Evolutionary conservation across 2,329 filamentous ascomycete species (phyloP).

Genomic region (Laburnicola sp.): DNA sequence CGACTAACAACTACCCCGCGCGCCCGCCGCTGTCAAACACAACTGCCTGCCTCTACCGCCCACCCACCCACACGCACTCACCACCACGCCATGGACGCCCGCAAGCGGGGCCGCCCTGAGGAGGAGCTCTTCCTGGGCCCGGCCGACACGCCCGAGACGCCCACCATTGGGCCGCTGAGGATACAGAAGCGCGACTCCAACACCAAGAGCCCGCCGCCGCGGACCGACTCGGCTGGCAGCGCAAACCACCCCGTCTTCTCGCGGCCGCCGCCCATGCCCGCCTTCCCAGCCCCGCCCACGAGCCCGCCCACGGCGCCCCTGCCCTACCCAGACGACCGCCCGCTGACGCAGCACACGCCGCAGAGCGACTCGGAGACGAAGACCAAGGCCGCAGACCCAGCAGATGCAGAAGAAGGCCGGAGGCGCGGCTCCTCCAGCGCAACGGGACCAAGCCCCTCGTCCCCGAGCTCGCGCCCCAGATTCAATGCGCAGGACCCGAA

Average conservation of each 20-base stretch:
- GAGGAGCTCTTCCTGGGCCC: conserved; percentile 78
- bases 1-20: too few species aligned
- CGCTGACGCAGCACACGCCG: conserved; percentile 38
- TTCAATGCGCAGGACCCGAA: conserved; percentile 56
- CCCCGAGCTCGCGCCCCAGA: conserved; percentile 43
- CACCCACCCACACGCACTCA: conserved; percentile 17
- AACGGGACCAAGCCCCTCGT: conserved; percentile 33
- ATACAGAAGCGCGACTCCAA: conserved; percentile 73
- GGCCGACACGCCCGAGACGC: conserved; percentile 62
- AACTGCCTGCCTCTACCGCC: conserved; percentile 23
- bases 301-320: conserved; percentile 51
- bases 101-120: conserved; percentile 68
- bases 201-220: conserved; percentile 56
- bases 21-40: too few species aligned
- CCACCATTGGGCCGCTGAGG: conserved; percentile 79
- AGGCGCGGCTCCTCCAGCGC: conserved; percentile 35
- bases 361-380: conserved; percentile 42
- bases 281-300: conserved; percentile 64
- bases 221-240: conserved; percentile 66
- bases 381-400: conserved; percentile 40
- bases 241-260: conserved; percentile 47
- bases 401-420: conserved; percentile 35
- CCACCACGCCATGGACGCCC: conserved; percentile 48
- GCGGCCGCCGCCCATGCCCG: conserved; percentile 56
- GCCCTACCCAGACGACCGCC: conserved; percentile 52